phyloP scores from a whole-genome alignment of 2,329 filamentous ascomycete species.

The Epichloe festucae region DNA sequence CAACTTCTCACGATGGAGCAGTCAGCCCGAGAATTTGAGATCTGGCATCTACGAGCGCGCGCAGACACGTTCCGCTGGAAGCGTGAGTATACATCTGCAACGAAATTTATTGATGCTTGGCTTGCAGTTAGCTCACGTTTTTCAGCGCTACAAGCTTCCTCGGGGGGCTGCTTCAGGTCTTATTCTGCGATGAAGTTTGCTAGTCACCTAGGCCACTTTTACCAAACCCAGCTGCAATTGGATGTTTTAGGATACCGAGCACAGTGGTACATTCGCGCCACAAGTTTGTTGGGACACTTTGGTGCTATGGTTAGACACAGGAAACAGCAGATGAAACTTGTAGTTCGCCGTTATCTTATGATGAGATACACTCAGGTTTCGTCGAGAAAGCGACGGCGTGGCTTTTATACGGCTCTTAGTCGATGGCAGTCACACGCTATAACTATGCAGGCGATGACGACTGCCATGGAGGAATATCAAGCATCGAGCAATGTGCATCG shows the following conservation, averaged over 20 bases:
- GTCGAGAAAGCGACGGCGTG: constrained; percentile 18
- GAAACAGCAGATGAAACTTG: constrained; percentile 15
- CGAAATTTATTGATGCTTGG: constrained; percentile 18
- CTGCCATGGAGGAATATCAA: constrained; percentile 9
- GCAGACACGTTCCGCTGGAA: constrained; percentile 21
- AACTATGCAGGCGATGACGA: constrained; percentile 6
- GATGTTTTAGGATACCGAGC: constrained; percentile 13
- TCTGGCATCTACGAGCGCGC: constrained; percentile 22
- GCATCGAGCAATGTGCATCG: constrained; percentile 6
- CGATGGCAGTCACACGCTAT: constrained; percentile 15
- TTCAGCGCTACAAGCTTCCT: background rate
- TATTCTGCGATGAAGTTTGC: background rate
- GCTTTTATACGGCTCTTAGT: constrained; percentile 19
- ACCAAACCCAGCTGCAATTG: constrained; percentile 7
- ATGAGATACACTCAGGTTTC: constrained; percentile 22
- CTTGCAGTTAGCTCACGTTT: background rate
- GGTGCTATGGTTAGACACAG: constrained; percentile 13
- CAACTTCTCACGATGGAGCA: constrained; percentile 11
- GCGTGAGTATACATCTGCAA: constrained; percentile 19
- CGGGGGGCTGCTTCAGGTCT: background rate
- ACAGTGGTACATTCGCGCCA: constrained; percentile 19
- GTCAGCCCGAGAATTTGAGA: constrained; percentile 11
- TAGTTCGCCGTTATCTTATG: constrained; percentile 22
- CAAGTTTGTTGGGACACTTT: constrained; percentile 15
- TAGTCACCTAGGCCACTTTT: background rate